Percentiles rank a stretch among this genome's conserved stretches.
These are phyloP conservation scores for Candida caryicola DNA, from an alignment of 805 yeast genomes.

Conservation along the genomic window DNA sequence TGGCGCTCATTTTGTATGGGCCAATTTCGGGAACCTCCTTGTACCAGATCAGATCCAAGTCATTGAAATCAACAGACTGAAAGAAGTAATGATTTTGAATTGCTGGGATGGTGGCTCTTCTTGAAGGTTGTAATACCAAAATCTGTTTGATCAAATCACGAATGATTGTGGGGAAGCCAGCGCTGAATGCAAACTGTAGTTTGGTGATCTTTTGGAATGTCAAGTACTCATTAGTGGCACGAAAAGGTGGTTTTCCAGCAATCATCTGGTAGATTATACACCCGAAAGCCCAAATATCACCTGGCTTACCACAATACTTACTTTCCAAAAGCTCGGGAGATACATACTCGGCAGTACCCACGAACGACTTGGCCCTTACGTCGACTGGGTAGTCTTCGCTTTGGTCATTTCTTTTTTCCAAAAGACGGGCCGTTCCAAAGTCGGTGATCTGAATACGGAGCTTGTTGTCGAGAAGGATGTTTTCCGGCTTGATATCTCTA, in stretches of 20 bases:
- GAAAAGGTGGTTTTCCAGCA: slow-evolving; percentile 74
- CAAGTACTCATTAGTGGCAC: slow-evolving; percentile 76
- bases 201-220: slow-evolving; percentile 82
- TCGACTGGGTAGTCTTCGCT: slow-evolving; percentile 61
- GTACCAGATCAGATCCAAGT: slow-evolving; percentile 68
- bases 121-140: slow-evolving; percentile 67
- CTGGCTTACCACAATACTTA: slow-evolving; percentile 62
- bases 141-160: slow-evolving; percentile 66
- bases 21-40: slow-evolving; percentile 61
- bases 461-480: slow-evolving; percentile 61
- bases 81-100: slow-evolving; percentile 76
- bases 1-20: slow-evolving; percentile 72
- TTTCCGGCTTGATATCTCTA: slow-evolving; percentile 82
- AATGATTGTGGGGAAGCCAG: slow-evolving; percentile 55
- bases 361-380: slow-evolving; percentile 74
- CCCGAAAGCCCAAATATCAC: slow-evolving; percentile 63
- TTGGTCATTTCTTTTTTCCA: slow-evolving; percentile 48
- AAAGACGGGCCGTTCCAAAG: slow-evolving; percentile 77
- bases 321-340: slow-evolving; percentile 77
- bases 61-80: slow-evolving; percentile 60
- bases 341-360: slow-evolving; percentile 83
- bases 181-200: slow-evolving; percentile 73
- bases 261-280: slow-evolving; percentile 61
- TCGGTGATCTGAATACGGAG: slow-evolving; percentile 71
- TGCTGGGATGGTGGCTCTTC: slow-evolving; percentile 54